A percentile compares a stretch with the other conserved stretches of the same genome.
Conservation (phyloP, 306 rosid genomes). For the Malus orientalis region DNA sequence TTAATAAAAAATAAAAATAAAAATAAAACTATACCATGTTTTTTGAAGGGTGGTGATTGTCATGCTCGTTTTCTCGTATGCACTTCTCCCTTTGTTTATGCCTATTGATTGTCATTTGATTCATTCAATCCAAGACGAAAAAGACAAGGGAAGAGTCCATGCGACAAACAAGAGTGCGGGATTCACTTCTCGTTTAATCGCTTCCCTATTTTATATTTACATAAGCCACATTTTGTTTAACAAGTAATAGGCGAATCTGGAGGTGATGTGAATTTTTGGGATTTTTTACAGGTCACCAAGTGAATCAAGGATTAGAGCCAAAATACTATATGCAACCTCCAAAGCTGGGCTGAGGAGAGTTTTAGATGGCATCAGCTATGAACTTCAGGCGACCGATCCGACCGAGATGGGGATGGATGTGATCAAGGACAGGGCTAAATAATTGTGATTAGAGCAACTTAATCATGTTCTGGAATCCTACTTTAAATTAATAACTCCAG, state of each 20-base stretch:
- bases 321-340: conserved; percentile 91
- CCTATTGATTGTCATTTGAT: too few species aligned
- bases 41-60: neutral
- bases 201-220: neutral
- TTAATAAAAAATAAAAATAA: too few species aligned
- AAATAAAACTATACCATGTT: neutral
- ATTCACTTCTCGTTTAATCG: too few species aligned
- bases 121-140: neutral
- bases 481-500: conserved; percentile 32
- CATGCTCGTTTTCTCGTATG: neutral
- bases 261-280: neutral
- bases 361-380: conserved; percentile 83
- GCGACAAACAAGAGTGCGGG: neutral
- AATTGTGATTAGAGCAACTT: neutral
- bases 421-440: conserved; percentile 54
- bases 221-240: neutral
- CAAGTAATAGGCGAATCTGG: neutral
- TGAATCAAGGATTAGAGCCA: conserved; percentile 90
- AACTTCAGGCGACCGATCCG: conserved; percentile 92
- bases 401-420: conserved; percentile 96
- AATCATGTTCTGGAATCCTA: conserved; percentile 17
- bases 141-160: neutral
- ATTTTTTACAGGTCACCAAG: conserved; percentile 69
- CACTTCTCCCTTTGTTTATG: neutral
- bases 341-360: conserved; percentile 93